Evolutionary conservation across 2,329 filamentous ascomycete genomes (phyloP), one percentile per base, ranked within the genome.

Genomic region (Fusarium goolgardi): DNA sequence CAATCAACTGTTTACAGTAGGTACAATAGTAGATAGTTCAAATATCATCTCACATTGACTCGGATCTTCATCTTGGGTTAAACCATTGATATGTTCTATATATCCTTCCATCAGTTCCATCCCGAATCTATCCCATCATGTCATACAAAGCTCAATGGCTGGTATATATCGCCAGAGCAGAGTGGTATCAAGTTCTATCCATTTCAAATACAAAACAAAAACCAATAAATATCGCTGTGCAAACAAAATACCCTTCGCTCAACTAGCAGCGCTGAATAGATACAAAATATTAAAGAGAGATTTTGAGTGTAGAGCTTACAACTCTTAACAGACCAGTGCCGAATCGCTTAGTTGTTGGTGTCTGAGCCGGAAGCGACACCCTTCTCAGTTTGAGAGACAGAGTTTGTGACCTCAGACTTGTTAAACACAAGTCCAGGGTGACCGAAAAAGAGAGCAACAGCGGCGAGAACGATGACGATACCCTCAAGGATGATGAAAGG

Each of bases 401-500:
- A 15, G 23, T 59, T 69, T 25, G 49, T 65, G 21, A 60, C n/a
- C n/a, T 49, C 47, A 6, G 62, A 21, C 32, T 64, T 60, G 53
- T 74, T 71, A 46, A 83, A 78, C 16, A 79, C 78, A 18, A 82
- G 73, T 1, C 81, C 81, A 3, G 81, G 81, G 69, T 82, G 79
- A 2, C 80, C 80, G 11, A 81, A 73, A 71, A 70, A 77, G n/a
- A 83, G 75, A 6, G 77, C 70, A 23, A 75, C 35, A 11, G 74
- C 77, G 15, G 81, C 80, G 12, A 81, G 58, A 16, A 78, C 73
- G 20, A 83, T 77, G 15, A 81, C 57, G 16, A 73, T 62, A 39
- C 84, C 84, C 79, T 88, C 86, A 5, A 88, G 77, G 1, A 78
- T 79, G 63, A 88, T 85, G 65, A 88, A 88, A 6, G 83, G 76